Evolutionary conservation across 2,329 filamentous ascomycete genomes (phyloP), one percentile per base, ranked within the genome.

Genomic region (Fusarium tjaetaba): DNA sequence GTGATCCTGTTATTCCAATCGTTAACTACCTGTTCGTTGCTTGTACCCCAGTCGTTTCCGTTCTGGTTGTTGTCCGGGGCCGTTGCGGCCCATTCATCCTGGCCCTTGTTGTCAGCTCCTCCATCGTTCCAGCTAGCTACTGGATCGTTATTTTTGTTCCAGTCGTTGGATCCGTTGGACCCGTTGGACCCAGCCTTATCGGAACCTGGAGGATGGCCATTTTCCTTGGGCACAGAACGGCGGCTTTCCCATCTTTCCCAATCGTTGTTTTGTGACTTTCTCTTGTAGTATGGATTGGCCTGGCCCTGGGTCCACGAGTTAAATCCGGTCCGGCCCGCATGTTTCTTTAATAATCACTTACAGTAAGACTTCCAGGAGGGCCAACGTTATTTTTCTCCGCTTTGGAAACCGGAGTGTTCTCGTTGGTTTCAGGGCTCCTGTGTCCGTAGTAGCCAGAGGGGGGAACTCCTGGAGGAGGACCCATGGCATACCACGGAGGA

Each of bases 371-470:
- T 46, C n/a, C 42, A 24, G 61, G 39, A 5, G 80, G 80, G 2
- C 72, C 77, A 39, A 82, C 77, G 46, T 83, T 82, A 71, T 81
- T 79, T 42, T 73, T 77, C 42, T 57, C 64, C 61, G 78, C 77
- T 51, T 61, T 76, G 2, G 69, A 70, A 34, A 76, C 46, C 7
- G 62, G 66, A 22, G 55, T 46, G 43, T 52, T 51, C 52, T 71
- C 71, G 13, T 53, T 60, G 34, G 62, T 66, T 30, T 45, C 57
- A 42, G 20, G n/a, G 36, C 49, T 75, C 16, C 32, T 43, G 16
- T 70, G 71, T 18, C 56, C 63, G 22, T 52, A 61, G 8, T 72
- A 46, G 24, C 43, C 57, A 46, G 39, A 45, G 22, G 49, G 68
- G 2, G 49, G 48, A 32, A 69, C 61, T 15, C 73, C 76, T 26